phyloP scores from a whole-genome alignment of 2,329 filamentous ascomycete genomes.

The Ceratocystis alfenasii region DNA sequence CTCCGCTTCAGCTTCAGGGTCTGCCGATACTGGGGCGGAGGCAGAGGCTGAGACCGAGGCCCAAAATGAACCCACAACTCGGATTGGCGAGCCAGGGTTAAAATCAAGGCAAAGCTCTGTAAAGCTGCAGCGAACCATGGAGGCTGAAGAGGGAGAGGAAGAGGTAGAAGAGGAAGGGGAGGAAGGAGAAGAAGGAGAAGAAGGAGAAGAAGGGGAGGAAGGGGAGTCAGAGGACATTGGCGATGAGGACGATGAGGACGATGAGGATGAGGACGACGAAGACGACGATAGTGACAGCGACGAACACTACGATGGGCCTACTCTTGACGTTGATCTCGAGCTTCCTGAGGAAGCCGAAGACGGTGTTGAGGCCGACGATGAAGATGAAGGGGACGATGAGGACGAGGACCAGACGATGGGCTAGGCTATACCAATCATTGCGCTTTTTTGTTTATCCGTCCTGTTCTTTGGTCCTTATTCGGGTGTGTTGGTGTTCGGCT shows the following conservation, averaged over 20 bases:
- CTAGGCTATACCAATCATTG: not conserved
- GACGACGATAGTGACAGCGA: constrained; percentile 19
- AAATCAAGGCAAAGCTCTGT: not conserved
- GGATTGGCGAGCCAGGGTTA: not conserved
- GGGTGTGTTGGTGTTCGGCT: too few relatives aligned
- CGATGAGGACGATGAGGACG: constrained; percentile 24
- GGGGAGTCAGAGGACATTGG: constrained; percentile 8
- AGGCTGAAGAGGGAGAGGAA: not conserved
- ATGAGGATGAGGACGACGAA: constrained; percentile 23
- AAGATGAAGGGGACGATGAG: constrained; percentile 16
- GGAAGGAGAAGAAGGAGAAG: not conserved
- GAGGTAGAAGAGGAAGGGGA: not conserved
- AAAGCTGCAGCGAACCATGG: not conserved
- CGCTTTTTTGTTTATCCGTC: too few relatives aligned
- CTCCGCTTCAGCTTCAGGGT: too few relatives aligned
- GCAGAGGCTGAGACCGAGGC: not conserved
- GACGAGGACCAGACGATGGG: constrained; percentile 16
- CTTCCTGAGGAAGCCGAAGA: constrained; percentile 23
- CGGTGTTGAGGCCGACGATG: constrained; percentile 18
- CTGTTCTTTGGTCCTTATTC: too few relatives aligned
- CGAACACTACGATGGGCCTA: constrained; percentile 19
- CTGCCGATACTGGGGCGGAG: not conserved
- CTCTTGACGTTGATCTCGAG: constrained; percentile 12
- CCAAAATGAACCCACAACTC: not conserved
- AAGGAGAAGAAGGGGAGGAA: not conserved